Conservation (phyloP, 208 protist species). For the Herpetomonas samuelpessoai region DNA sequence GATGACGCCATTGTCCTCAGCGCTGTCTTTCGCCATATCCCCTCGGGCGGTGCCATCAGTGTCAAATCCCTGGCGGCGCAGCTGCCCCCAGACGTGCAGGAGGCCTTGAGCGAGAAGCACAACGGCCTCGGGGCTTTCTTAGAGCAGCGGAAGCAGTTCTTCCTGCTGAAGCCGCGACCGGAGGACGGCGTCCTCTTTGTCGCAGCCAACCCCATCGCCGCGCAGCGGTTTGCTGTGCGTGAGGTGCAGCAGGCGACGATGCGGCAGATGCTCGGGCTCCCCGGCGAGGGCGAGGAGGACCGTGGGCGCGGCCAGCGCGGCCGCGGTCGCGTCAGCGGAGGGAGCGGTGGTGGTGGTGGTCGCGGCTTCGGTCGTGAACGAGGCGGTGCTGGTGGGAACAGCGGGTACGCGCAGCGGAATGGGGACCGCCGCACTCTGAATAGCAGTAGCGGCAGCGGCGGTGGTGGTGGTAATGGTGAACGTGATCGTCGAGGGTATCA, state of each 20-base stretch:
- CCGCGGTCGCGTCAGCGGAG: slow-evolving; percentile 7
- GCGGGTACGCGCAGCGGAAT: slow-evolving; percentile 10
- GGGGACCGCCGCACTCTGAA: too few species aligned
- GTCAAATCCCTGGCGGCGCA: slow-evolving; percentile 63
- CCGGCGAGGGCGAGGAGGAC: background rate
- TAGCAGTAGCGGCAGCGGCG: too few species aligned
- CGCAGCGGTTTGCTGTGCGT: slow-evolving; percentile 46
- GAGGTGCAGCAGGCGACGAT: slow-evolving; percentile 66
- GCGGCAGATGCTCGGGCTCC: slow-evolving; percentile 67
- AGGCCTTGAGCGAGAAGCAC: slow-evolving; percentile 77
- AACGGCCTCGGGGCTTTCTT: slow-evolving; percentile 67
- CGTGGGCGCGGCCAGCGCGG: slow-evolving; percentile 9
- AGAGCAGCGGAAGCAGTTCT: slow-evolving; percentile 70
- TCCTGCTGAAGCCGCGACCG: slow-evolving; percentile 48
- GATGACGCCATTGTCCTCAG: slow-evolving; percentile 62
- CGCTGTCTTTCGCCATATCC: slow-evolving; percentile 53
- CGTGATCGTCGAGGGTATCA: too few species aligned
- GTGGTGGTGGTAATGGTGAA: slow-evolving; percentile 4
- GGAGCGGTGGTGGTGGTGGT: slow-evolving; percentile 10
- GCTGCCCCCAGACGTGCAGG: slow-evolving; percentile 51
- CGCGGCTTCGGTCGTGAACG: slow-evolving; percentile 22
- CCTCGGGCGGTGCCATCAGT: slow-evolving; percentile 52
- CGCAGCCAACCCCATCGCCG: slow-evolving; percentile 53
- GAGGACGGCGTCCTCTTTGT: slow-evolving; percentile 61
- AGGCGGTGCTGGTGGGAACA: slow-evolving; percentile 10